phyloP scores from a whole-genome alignment of 1,284 basidiomycete species.

The Ceratorhiza oryzae-sativae region DNA sequence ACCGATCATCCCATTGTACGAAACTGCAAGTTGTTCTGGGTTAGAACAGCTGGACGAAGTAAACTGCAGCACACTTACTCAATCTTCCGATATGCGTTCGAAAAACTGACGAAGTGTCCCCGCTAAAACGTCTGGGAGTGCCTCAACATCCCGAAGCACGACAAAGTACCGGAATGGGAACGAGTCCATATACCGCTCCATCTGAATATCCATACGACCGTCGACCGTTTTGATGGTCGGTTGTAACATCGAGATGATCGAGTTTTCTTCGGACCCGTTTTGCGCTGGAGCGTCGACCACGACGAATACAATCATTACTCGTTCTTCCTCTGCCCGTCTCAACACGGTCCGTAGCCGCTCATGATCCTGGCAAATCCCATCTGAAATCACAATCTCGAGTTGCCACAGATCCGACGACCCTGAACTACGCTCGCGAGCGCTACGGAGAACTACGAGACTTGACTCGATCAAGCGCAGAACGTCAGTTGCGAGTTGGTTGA shows the following conservation, averaged over 20 bases:
- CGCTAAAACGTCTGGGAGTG: constrained; percentile 90
- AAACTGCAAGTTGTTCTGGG: not conserved
- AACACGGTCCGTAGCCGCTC: constrained; percentile 81
- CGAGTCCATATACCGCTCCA: constrained; percentile 90
- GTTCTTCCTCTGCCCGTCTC: constrained; percentile 87
- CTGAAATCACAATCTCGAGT: constrained; percentile 97
- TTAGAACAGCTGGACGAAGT: not conserved
- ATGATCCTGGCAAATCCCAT: constrained; percentile 98
- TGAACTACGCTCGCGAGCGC: constrained; percentile 74
- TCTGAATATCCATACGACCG: constrained; percentile 86
- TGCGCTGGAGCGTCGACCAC: constrained; percentile 77
- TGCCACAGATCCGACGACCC: constrained; percentile 90
- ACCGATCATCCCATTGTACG: not conserved
- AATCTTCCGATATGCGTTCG: constrained; percentile 73
- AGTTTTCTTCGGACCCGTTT: constrained; percentile 58
- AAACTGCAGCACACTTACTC: constrained; percentile 5
- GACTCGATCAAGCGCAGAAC: constrained; percentile 86
- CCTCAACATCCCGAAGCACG: constrained; percentile 88
- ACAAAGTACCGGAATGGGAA: constrained; percentile 99
- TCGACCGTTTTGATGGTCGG: constrained; percentile 87
- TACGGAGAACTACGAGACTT: constrained; percentile 79
- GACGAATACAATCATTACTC: constrained; percentile 97
- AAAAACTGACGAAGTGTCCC: constrained; percentile 93
- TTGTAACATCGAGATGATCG: constrained; percentile 93
- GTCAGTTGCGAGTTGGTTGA: constrained; percentile 91